Evolutionary conservation across 805 yeast species (phyloP), one percentile per base, ranked within the genome.

Genomic region (Candida palmyrensis): DNA sequence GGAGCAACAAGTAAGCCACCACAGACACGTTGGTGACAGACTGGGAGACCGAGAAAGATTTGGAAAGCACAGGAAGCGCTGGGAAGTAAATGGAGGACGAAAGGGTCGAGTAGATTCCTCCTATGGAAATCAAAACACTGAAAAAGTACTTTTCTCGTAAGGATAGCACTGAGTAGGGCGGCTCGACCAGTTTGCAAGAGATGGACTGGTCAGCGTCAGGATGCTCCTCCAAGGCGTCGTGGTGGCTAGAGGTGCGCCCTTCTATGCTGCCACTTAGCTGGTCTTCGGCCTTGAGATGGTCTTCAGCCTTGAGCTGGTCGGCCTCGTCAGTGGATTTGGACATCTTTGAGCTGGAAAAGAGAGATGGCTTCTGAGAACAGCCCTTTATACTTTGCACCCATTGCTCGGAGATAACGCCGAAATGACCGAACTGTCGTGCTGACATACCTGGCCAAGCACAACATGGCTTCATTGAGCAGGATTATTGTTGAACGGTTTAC

Each of bases 11-110:
- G 48, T 85, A 86, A 0, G 81, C 78, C 1, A 86, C 88, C 18
- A 87, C 80, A 0, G 92, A 72, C 11, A 82, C 45, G 49, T 86
- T 85, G 26, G 77, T 74, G 34, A 63, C 53, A 37, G 73, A 82
- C 27, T 74, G 73, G 3, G 75, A 49, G 5, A 79, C 72, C 27
- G 63, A 28, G 43, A 86, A 82, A 18, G 73, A 54, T 0, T 54
- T 43, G 29, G 76, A 73, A 6, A 87, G 56, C 7, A 63, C 62
- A 0, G 77, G 71, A 14, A 86, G 57, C 0, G 85, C 85, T 0
- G 94, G 94, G 53, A 82, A 79, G 49, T 83, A 86, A 12, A 85
- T 82, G 0, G 92, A 81, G 35, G 79, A 70, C 1, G 88, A 75
- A 4, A 82, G 58, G 0, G 88, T 64, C 0, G 94, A 83, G 60